phyloP scores from a whole-genome alignment of 768 basidiomycete genomes.

The Pholiota conissans region DNA sequence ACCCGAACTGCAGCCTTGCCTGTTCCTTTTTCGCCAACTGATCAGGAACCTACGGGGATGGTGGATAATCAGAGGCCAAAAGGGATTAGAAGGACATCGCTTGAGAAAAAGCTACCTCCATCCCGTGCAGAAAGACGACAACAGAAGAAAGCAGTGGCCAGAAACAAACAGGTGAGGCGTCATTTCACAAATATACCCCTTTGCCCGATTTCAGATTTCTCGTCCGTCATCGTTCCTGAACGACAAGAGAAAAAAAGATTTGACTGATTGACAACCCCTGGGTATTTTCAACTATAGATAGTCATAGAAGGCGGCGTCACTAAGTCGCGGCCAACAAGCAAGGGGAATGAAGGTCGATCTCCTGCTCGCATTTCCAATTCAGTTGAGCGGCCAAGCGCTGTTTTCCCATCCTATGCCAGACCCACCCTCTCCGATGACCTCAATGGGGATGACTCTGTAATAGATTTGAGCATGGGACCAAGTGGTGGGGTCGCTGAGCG shows the following conservation, averaged over 20 bases:
- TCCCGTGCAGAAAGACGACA: constrained; percentile 10
- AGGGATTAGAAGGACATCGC: constrained; percentile 14
- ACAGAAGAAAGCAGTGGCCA: constrained; percentile 8
- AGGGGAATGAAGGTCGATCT: neutral
- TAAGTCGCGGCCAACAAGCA: constrained; percentile 13
- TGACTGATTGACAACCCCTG: constrained; percentile 21
- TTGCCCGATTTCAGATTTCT: constrained; percentile 4
- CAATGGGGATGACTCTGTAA: constrained; percentile 16
- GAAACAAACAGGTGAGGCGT: constrained; percentile 18
- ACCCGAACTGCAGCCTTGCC: constrained; percentile 21
- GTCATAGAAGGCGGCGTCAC: constrained; percentile 28
- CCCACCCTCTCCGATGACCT: constrained; percentile 11
- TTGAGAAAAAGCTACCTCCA: constrained; percentile 16
- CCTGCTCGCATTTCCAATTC: neutral
- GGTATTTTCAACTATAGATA: constrained; percentile 16
- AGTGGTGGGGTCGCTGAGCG: constrained; percentile 43
- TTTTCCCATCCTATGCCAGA: constrained; percentile 12
- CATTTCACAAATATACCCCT: too few species aligned
- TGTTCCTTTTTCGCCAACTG: constrained; percentile 7
- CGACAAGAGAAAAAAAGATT: too few species aligned
- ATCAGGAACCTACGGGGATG: constrained; percentile 6
- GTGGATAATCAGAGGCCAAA: constrained; percentile 10
- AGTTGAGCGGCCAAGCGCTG: neutral
- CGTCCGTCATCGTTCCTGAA: constrained; percentile 8
- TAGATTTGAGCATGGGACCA: constrained; percentile 27